phyloP scores from a whole-genome alignment of 2,329 filamentous ascomycete species.

The Nannizzia gypsea region DNA sequence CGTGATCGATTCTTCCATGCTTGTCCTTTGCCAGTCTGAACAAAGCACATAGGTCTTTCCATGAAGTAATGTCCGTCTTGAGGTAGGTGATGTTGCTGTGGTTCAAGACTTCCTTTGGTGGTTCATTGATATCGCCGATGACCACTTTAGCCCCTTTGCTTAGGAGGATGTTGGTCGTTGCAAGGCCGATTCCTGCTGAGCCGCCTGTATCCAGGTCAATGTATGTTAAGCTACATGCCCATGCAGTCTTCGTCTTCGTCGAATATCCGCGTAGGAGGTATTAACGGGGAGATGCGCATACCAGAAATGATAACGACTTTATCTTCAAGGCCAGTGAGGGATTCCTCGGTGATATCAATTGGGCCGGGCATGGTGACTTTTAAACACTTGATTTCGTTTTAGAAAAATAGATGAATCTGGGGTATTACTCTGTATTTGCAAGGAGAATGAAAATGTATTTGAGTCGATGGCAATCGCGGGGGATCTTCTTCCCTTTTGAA shows the following conservation, averaged over 20 bases:
- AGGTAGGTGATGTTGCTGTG: conserved; percentile 24
- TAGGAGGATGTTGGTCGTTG: conserved; percentile 43
- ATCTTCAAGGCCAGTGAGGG: conserved; percentile 35
- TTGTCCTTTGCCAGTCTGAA: conserved; percentile 41
- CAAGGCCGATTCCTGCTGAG: conserved; percentile 50
- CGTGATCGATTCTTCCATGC: conserved; percentile 36
- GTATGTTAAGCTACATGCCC: no score
- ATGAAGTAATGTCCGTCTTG: conserved; percentile 39
- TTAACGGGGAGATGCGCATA: conserved; percentile 16
- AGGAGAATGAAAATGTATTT: no score
- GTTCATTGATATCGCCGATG: conserved; percentile 40
- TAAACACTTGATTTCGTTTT: no score
- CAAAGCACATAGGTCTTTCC: conserved; percentile 40
- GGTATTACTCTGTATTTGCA: no score
- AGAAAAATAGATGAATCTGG: no score
- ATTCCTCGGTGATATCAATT: conserved; percentile 15
- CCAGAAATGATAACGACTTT: conserved; percentile 45
- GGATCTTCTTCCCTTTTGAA: no score
- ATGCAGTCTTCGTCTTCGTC: neutral
- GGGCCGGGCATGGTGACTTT: neutral
- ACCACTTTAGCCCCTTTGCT: conserved; percentile 45
- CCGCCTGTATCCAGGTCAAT: conserved; percentile 37
- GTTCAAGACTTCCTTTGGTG: conserved; percentile 27
- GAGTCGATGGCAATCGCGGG: no score
- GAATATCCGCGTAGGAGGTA: neutral